Base-by-base conservation (phyloP, 108 stramenopile genomes). In the Cyclotella kingstonii region DNA sequence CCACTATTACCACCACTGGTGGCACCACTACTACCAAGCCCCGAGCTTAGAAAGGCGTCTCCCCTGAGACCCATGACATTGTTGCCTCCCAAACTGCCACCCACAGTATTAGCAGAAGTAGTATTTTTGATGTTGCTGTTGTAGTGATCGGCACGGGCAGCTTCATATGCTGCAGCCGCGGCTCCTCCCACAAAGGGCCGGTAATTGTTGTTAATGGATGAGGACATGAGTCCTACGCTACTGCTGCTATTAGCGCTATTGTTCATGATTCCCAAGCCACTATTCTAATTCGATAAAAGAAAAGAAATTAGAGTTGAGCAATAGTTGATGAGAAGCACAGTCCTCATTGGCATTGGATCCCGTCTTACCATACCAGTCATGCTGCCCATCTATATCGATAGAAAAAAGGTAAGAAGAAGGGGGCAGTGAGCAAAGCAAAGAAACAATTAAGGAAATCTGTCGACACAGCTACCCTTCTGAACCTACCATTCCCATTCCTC, bases 81-180 rank as follows among this genome's bases (percentile, higher is more conserved):
- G 12, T 22, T 22, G 31, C 44, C 23, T 29, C 57, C 36, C 12
- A 4, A 7, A 7, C 26, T 15, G 15, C 11, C 2, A 2, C 21
- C 36, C 2, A 8, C 4, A 41, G 4, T 27, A 29, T 17, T 6
- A 59, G 57, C 17, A 12, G 8, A 28, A 29, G 28, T 2, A n/a
- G 4, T 35, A n/a, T 57, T 60, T 18, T 52, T 47, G 26, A n/a
- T 62, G 17, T 65, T 42, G 59, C 73, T 66, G 53, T 72, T 60
- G 55, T 81, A 81, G 62, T 87, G 83, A 67, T 90, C 89, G 1
- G 85, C 89, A 18, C 89, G 60, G 23, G 87, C 85, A 27, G 92
- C 89, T 68, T 93, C 89, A 52, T 82, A 93, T 17, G 89, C 92
- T 26, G 89, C 85, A 26, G 86, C 92, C 36, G 89, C 45, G 47